Evolutionary conservation across 164 flowering plant species (phyloP), one percentile per base, ranked within the genome.

Genomic region (Warburgia ugandensis): DNA sequence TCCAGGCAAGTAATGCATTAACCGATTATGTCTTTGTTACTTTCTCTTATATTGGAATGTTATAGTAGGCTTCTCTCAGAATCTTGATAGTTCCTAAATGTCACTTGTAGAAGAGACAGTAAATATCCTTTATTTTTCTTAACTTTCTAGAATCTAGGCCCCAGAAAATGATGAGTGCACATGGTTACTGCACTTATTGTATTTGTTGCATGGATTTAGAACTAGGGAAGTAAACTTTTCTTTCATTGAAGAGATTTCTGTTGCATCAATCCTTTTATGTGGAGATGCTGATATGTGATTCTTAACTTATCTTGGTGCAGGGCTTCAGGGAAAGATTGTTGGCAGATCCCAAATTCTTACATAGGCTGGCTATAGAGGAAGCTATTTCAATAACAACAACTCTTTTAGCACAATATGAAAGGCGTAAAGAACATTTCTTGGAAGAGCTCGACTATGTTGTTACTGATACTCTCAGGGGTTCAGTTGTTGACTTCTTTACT

Each of bases 261-360:
- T 6, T 31, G 35, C 12, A 35, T 12, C n/a, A 23, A 21, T 6
- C 17, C 32, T 26, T 45, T n/a, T 40, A 29, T 46, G 14, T 12
- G 13, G 25, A 56, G 50, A 30, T 43, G 32, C 28, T 67, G 46
- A 19, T 10, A 58, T 56, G 62, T 41, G 41, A 48, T 60, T 37
- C 20, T 8, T 43, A 30, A 33, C 39, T 54, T 45, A 50, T 59
- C 38, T 49, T 64, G 42, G 41, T 77, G 60, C 85, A 92, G 96
- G 98, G 98, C 50, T 87, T 91, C 68, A 72, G 96, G 67, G 98
- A 91, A 73, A 83, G 98, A 69, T 64, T 87, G 62, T 68, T 91
- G 71, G 98, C 95, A 52, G 98, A 91, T 72, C 98, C 98, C 55
- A 85, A 87, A 61, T 92, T 92, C 60, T 61, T 92, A 55, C 70